Evolutionary conservation across 805 yeast species (phyloP), one percentile per base, ranked within the genome.

Genomic region (Cyberlindnera amylophila): DNA sequence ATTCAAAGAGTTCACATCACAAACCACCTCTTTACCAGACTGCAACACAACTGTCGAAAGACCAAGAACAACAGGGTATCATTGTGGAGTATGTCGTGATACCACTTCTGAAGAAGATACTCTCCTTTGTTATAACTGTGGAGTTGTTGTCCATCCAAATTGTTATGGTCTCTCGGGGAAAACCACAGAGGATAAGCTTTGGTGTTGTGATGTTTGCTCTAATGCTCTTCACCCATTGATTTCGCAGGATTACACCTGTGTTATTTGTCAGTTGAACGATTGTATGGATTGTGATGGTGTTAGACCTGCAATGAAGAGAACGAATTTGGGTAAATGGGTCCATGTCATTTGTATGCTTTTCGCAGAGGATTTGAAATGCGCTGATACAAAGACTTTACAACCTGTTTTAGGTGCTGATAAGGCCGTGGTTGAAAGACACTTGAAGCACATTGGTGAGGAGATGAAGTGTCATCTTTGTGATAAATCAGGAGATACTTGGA

Each of bases 141-240:
- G 85, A 0, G 63, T 86, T 26, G 71, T 70, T 41, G 87, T 82
- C 2, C 96, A 89, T 58, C 67, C 75, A 3, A 60, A 72, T 0
- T 89, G 96, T 54, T 82, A 81, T 55, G 96, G 95, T 0, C 58
- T 72, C 7, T 47, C 50, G 1, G 32, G 42, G 47, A 24, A 44
- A 17, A 11, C 41, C 50, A 18, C 55, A 44, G 38, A 40, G 14
- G 37, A 28, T n/a, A 51, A 56, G 5, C 41, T 35, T 4, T 66
- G 96, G 96, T 64, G 71, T 19, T 89, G 96, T 64, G 95, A 87
- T 52, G 70, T 80, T 1, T 89, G 96, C 57, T 69, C 79, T 4
- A 86, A 87, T 55, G 83, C 80, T 37, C 58, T 78, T 39, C 75
- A 77, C 46, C 91, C 93, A 0, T 49, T 72, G 3, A 66, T 70